Evolutionary conservation across 2,329 filamentous ascomycete genomes (phyloP).

Genomic region (Fusarium subtropicale): DNA sequence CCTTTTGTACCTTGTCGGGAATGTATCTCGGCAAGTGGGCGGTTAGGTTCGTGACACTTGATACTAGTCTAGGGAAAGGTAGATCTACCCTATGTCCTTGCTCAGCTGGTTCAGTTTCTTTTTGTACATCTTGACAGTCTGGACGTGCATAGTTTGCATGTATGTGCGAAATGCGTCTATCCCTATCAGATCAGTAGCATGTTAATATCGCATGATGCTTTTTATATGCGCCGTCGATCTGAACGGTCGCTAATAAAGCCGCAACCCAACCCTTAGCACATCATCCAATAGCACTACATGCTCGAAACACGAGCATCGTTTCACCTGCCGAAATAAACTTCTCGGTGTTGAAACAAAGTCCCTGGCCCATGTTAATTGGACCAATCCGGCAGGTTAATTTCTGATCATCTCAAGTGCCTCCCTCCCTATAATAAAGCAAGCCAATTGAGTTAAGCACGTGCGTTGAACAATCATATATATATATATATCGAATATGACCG

Average conservation of each 20-base stretch:
- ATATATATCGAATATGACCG: slow-evolving; percentile 1
- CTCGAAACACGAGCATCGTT: slow-evolving; percentile 30
- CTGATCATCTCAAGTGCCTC: slow-evolving; percentile 5
- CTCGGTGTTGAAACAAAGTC: slow-evolving; percentile 25
- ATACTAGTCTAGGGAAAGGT: background rate
- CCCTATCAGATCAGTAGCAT: background rate
- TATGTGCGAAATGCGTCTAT: background rate
- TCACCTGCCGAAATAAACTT: slow-evolving; percentile 12
- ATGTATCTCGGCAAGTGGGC: slow-evolving; percentile 15
- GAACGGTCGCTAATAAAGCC: slow-evolving; percentile 22
- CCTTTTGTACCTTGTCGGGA: slow-evolving; percentile 25
- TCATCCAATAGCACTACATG: slow-evolving; percentile 36
- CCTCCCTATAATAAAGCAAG: slow-evolving; percentile 6
- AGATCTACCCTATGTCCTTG: slow-evolving; percentile 45
- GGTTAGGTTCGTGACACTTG: background rate
- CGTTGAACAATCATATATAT: slow-evolving; percentile 21
- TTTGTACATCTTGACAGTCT: slow-evolving; percentile 55
- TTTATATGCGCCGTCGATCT: slow-evolving; percentile 14
- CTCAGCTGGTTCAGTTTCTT: slow-evolving; percentile 52
- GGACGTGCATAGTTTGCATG: background rate
- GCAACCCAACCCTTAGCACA: slow-evolving; percentile 7
- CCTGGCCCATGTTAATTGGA: background rate
- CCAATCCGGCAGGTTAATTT: slow-evolving; percentile 22
- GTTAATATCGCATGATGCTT: background rate
- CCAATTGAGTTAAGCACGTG: slow-evolving; percentile 27